Conservation (phyloP, 352 stramenopile species). For the Phytophthora citricola region DNA sequence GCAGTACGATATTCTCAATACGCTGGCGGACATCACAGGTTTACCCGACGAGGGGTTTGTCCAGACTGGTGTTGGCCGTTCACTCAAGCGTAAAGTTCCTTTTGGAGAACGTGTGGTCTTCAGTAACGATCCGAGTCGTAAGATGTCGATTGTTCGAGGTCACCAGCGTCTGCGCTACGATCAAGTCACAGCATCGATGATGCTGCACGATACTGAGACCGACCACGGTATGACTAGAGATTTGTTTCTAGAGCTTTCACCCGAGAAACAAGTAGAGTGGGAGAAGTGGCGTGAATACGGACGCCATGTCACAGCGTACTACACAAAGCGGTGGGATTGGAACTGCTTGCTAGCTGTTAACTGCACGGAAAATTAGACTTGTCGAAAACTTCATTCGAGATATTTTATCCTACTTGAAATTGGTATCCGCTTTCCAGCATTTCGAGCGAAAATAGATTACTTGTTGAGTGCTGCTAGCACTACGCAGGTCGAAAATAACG, state of each 20-base stretch:
- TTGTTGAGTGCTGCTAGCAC: too few species aligned
- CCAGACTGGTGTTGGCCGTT: constrained; percentile 61
- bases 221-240: constrained; percentile 44
- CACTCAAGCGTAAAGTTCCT: constrained; percentile 47
- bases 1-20: constrained; percentile 69
- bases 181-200: constrained; percentile 40
- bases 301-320: constrained; percentile 42
- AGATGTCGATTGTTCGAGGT: constrained; percentile 54
- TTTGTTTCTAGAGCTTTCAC: constrained; percentile 35
- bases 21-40: constrained; percentile 64
- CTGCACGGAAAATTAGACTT: constrained; percentile 4
- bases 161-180: constrained; percentile 52
- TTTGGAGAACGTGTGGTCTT: constrained; percentile 44
- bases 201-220: constrained; percentile 46
- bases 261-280: constrained; percentile 24
- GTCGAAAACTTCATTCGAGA: not conserved
- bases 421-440: too few species aligned
- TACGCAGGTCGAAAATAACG: too few species aligned
- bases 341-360: constrained; percentile 25
- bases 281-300: constrained; percentile 31
- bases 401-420: not conserved
- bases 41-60: constrained; percentile 52
- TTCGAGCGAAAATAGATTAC: too few species aligned
- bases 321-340: constrained; percentile 43
- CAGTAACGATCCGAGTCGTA: constrained; percentile 59